phyloP scores from a whole-genome alignment of 164 flowering plant species.

The Echeveria elegans region DNA sequence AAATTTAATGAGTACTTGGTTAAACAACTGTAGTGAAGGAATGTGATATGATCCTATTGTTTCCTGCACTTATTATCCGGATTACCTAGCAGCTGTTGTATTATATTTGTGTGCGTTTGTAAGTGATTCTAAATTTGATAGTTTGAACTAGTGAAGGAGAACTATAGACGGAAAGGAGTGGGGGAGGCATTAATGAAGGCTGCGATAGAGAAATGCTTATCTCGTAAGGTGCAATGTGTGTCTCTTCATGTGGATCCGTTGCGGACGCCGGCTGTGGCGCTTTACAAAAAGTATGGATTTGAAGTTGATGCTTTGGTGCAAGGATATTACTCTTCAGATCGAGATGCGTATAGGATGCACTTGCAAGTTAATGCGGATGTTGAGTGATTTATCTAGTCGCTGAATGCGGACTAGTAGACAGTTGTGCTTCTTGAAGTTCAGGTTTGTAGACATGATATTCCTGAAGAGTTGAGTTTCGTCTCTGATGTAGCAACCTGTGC shows the following conservation, averaged over 20 bases:
- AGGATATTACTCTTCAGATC: slow-evolving; percentile 59
- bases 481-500: too few species aligned
- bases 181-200: slow-evolving; percentile 73
- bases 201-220: slow-evolving; percentile 65
- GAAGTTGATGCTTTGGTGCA: slow-evolving; percentile 46
- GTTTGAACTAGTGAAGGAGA: slow-evolving; percentile 53
- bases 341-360: slow-evolving; percentile 86
- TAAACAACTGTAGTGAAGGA: too few species aligned
- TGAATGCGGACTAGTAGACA: too few species aligned
- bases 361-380: slow-evolving; percentile 37
- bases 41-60: too few species aligned
- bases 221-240: slow-evolving; percentile 46
- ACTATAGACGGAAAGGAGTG: slow-evolving; percentile 52
- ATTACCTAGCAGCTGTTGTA: not conserved
- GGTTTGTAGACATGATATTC: too few species aligned
- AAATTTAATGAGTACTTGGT: too few species aligned
- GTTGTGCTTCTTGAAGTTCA: too few species aligned
- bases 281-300: slow-evolving; percentile 76
- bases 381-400: not conserved
- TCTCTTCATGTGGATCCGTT: slow-evolving; percentile 79
- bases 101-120: not conserved
- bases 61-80: not conserved
- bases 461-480: too few species aligned
- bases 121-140: not conserved
- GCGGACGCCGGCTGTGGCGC: slow-evolving; percentile 52